Conservation (phyloP, 2,329 filamentous ascomycete species). For the Hypoxylon sp. region DNA sequence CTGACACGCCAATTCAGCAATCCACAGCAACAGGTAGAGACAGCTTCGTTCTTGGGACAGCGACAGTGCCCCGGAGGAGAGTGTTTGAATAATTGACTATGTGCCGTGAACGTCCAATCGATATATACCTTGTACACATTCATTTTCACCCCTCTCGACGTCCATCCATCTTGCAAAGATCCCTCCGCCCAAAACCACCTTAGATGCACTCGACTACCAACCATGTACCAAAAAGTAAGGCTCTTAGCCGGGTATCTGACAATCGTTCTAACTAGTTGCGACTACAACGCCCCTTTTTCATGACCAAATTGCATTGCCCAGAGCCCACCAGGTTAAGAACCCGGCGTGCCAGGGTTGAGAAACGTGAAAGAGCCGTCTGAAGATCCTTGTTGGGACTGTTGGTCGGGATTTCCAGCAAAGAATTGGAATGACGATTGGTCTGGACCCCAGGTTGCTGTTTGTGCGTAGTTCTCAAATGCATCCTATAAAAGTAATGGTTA, state of each 20-base stretch:
- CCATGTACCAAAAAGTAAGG: constrained; percentile 28
- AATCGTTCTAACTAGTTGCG: constrained; percentile 22
- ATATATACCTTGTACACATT: constrained; percentile 13
- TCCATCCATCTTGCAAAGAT: too few species aligned
- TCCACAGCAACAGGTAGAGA: background rate
- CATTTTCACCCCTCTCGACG: constrained; percentile 12
- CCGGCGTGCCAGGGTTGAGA: constrained; percentile 45
- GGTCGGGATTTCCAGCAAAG: constrained; percentile 54
- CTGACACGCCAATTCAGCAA: background rate
- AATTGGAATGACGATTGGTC: constrained; percentile 64
- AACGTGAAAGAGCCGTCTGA: constrained; percentile 50
- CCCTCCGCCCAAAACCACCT: constrained; percentile 13
- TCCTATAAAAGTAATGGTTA: constrained; percentile 56
- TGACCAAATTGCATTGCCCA: constrained; percentile 8
- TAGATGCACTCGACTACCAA: constrained; percentile 18
- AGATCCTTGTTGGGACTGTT: constrained; percentile 47
- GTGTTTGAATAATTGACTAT: constrained; percentile 30
- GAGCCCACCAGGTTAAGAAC: constrained; percentile 29
- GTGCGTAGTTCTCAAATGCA: constrained; percentile 68
- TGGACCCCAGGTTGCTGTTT: constrained; percentile 64
- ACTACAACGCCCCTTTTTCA: constrained; percentile 13
- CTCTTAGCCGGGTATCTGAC: constrained; percentile 31
- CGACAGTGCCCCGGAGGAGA: constrained; percentile 31
- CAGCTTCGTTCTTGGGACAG: constrained; percentile 1
- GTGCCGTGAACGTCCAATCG: constrained; percentile 7